These are phyloP conservation scores for Metarhizium anisopliae DNA, from an alignment of 2,329 filamentous ascomycete species.

Conservation along the genomic window DNA sequence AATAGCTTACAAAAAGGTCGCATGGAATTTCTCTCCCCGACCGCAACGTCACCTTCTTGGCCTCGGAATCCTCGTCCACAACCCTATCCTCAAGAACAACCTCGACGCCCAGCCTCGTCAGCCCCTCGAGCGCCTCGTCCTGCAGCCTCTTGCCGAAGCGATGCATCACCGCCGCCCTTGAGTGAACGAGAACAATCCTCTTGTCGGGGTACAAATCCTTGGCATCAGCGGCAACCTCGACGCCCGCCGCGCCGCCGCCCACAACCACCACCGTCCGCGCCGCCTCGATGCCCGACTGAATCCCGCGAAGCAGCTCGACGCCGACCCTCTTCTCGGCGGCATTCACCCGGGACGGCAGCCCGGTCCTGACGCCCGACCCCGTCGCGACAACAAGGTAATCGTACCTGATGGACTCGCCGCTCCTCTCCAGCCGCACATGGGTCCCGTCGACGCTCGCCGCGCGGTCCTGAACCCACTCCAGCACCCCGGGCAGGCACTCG, in stretches of 20 bases:
- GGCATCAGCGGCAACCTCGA: constrained; percentile 52
- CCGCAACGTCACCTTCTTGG: constrained; percentile 31
- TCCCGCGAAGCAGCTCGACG: constrained; percentile 29
- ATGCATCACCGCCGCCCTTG: constrained; percentile 42
- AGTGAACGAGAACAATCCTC: constrained; percentile 48
- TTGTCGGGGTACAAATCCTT: constrained; percentile 48
- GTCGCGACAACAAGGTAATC: constrained; percentile 50
- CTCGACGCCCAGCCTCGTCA: constrained; percentile 37
- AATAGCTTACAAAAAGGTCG: constrained; percentile 37
- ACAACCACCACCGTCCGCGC: constrained; percentile 39
- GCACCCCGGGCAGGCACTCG: constrained; percentile 19
- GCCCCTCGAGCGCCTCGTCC: constrained; percentile 27
- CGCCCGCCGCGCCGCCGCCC: constrained; percentile 53
- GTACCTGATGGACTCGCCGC: constrained; percentile 38
- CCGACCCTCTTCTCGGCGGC: constrained; percentile 32
- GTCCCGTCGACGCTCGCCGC: constrained; percentile 28
- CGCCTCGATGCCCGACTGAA: constrained; percentile 36
- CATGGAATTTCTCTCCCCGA: constrained; percentile 36
- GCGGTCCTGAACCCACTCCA: constrained; percentile 33
- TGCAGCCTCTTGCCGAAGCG: constrained; percentile 37
- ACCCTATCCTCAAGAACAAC: constrained; percentile 43
- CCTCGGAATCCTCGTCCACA: constrained; percentile 24
- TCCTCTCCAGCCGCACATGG: constrained; percentile 29
- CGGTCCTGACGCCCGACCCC: constrained; percentile 34
- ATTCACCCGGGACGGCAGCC: constrained; percentile 39